Evolutionary conservation across 2,329 filamentous ascomycete genomes (phyloP).

Genomic region (Calonectria hawksworthii): DNA sequence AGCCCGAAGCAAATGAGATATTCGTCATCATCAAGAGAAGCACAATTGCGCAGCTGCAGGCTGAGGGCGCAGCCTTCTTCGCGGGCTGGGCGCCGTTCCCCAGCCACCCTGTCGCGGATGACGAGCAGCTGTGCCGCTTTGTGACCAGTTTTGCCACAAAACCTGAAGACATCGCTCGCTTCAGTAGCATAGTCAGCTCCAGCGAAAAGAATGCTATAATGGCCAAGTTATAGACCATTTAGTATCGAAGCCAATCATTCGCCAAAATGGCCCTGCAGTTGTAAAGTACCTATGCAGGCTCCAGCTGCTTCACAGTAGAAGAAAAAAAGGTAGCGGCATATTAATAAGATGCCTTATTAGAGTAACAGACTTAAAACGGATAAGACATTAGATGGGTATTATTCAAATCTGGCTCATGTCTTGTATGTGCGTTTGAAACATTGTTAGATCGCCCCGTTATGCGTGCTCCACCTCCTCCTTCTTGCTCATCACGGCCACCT

Average conservation of each 20-base stretch:
- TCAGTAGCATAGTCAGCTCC: background rate
- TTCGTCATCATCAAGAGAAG: conserved; percentile 7
- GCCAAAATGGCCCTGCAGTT: no score
- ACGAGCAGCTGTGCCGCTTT: conserved; percentile 15
- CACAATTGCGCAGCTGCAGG: background rate
- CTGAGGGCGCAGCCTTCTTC: background rate
- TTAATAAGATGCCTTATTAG: background rate
- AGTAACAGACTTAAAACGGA: background rate
- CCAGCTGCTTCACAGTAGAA: background rate
- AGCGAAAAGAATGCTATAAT: background rate
- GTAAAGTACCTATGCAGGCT: background rate
- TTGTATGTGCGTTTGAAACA: background rate
- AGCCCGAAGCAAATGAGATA: background rate
- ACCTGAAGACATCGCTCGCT: background rate
- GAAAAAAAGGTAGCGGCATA: background rate
- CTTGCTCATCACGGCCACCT: conserved; percentile 19
- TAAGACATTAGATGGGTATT: background rate
- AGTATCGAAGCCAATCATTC: background rate
- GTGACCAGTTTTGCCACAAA: conserved; percentile 10
- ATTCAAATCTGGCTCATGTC: background rate
- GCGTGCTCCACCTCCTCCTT: conserved; percentile 40
- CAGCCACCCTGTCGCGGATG: background rate
- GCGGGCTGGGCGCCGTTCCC: background rate
- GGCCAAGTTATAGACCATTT: background rate
- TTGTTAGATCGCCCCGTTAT: background rate